Evolutionary conservation across 768 basidiomycete species (phyloP).

Genomic region (Russula brevipes): DNA sequence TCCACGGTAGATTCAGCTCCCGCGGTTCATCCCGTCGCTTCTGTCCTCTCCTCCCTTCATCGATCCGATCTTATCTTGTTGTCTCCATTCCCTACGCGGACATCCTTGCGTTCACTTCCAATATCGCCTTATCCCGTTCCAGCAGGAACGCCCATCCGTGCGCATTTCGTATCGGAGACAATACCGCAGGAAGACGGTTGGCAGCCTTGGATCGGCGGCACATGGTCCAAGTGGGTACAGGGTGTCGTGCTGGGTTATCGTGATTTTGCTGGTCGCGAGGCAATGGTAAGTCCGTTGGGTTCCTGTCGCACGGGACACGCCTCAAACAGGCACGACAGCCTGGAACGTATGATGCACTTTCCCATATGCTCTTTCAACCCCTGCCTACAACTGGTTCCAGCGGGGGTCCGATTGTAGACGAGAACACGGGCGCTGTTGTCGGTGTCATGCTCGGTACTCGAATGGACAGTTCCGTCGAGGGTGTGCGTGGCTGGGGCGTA

Average conservation of each 20-base stretch:
- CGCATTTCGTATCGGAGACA: conserved; percentile 49
- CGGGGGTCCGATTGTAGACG: conserved; percentile 63
- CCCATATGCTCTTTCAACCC: conserved; percentile 49
- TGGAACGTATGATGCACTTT: conserved; percentile 63
- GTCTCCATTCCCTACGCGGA: conserved; percentile 20
- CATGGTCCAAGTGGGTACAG: conserved; percentile 49
- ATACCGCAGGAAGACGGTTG: conserved; percentile 38
- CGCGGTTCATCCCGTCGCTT: conserved; percentile 35
- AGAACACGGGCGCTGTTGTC: conserved; percentile 55
- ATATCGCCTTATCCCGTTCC: conserved; percentile 59
- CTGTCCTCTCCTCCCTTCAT: conserved; percentile 52
- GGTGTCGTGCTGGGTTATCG: conserved; percentile 54
- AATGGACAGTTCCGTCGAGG: conserved; percentile 52
- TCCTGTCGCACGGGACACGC: background rate
- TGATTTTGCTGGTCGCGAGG: conserved; percentile 54
- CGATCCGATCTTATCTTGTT: conserved; percentile 54
- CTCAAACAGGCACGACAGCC: conserved; percentile 36
- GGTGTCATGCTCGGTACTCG: conserved; percentile 59
- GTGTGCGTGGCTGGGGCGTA: conserved; percentile 55
- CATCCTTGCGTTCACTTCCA: conserved; percentile 44
- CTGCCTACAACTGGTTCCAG: conserved; percentile 61
- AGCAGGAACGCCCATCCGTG: conserved; percentile 41
- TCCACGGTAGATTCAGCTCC: conserved; percentile 30
- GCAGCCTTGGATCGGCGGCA: conserved; percentile 49
- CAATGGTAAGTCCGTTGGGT: conserved; percentile 38